phyloP scores from a whole-genome alignment of 371 early-diverging fungal species.

The Mortierella sp. region DNA sequence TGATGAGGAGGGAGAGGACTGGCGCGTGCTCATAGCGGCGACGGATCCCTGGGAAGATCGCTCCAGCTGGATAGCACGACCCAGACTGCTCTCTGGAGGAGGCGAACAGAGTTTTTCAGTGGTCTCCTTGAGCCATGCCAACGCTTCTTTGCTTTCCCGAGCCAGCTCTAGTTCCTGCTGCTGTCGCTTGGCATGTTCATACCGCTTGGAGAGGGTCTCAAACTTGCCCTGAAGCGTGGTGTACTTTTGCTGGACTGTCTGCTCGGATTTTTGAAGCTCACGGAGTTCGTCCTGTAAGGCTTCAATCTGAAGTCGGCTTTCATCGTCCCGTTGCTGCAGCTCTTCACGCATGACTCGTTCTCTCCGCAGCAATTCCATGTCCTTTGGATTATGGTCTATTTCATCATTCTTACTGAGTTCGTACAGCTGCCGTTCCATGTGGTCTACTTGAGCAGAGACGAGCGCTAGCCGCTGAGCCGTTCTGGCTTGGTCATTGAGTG shows the following conservation, averaged over 20 bases:
- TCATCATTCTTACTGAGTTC: conserved; percentile 28
- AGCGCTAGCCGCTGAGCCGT: conserved; percentile 43
- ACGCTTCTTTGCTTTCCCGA: conserved; percentile 50
- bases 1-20: conserved; percentile 33
- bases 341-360: conserved; percentile 40
- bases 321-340: conserved; percentile 49
- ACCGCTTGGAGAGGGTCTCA: conserved; percentile 39
- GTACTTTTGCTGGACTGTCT: conserved; percentile 29
- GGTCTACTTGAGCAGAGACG: conserved; percentile 46
- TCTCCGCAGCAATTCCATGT: conserved; percentile 36
- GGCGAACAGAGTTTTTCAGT: conserved; percentile 45
- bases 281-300: conserved; percentile 41
- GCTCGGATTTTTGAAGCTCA: conserved; percentile 44
- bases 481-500: conserved; percentile 46
- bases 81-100: conserved; percentile 34
- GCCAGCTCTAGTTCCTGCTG: conserved; percentile 52
- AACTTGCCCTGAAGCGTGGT: conserved; percentile 35
- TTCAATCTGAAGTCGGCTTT: conserved; percentile 32
- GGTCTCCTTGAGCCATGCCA: conserved; percentile 53
- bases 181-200: conserved; percentile 47
- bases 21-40: conserved; percentile 8
- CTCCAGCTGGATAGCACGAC: conserved; percentile 31
- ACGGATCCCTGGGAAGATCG: conserved; percentile 23
- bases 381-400: conserved; percentile 27
- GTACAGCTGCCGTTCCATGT: conserved; percentile 42